Evolutionary conservation across 257 asterid genomes (phyloP).

Genomic region (Coffea canephora): DNA sequence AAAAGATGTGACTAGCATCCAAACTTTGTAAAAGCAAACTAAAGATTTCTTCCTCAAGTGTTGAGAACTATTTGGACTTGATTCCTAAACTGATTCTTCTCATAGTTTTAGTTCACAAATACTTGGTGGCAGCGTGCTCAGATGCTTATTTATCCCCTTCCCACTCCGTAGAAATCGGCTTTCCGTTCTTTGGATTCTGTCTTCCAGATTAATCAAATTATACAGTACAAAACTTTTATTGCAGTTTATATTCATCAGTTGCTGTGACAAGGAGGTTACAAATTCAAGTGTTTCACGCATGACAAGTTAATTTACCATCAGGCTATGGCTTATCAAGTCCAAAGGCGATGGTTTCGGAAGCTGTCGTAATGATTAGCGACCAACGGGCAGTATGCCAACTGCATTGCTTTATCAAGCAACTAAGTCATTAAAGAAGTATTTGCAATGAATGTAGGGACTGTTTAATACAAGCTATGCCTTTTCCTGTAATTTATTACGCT

Average conservation of each 20-base stretch:
- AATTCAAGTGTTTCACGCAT: not conserved
- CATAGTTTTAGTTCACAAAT: constrained; percentile 13
- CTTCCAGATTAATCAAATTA: not conserved
- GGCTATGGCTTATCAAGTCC: not conserved
- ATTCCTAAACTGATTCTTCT: constrained; percentile 13
- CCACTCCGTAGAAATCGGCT: constrained; percentile 12
- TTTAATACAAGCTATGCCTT: not conserved
- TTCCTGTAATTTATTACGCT: not conserved
- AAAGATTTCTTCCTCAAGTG: constrained; percentile 22
- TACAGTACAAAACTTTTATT: not conserved
- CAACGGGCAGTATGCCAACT: not conserved
- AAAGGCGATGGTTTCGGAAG: constrained; percentile 1
- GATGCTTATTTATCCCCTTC: constrained; percentile 17
- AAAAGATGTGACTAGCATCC: constrained; percentile 34
- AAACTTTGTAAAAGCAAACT: constrained; percentile 24
- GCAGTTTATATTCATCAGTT: not conserved
- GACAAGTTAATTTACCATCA: not conserved
- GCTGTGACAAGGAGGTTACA: not conserved
- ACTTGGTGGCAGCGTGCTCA: constrained; percentile 2
- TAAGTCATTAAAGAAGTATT: not conserved
- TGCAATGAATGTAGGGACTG: constrained; percentile 1
- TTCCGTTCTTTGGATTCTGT: not conserved
- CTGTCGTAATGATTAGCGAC: not conserved
- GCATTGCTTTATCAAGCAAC: constrained; percentile 6
- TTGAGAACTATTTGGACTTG: constrained; percentile 23